Evolutionary conservation across 768 basidiomycete species (phyloP).

Genomic region (Artomyces pyxidatus): DNA sequence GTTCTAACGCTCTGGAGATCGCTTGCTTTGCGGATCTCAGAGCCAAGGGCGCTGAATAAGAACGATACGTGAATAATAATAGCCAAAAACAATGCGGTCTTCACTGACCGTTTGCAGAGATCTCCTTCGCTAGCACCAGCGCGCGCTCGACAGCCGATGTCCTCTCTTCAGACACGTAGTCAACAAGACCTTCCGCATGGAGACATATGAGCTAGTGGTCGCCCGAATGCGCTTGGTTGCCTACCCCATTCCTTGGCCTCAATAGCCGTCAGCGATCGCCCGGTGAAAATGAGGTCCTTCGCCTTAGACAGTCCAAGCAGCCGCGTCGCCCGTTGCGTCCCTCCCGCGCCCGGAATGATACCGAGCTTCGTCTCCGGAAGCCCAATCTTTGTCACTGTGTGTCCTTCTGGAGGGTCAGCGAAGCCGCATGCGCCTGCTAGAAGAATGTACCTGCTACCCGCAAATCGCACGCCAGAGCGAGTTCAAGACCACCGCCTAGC

Average conservation of each 20-base stretch:
- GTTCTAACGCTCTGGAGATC: constrained; percentile 70
- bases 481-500: constrained; percentile 86
- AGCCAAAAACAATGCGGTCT: background rate
- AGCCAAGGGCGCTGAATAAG: constrained; percentile 67
- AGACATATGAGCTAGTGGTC: background rate
- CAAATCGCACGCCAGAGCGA: constrained; percentile 84
- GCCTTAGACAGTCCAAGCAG: constrained; percentile 73
- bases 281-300: constrained; percentile 84
- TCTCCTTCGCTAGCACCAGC: constrained; percentile 58
- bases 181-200: constrained; percentile 57
- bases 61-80: background rate
- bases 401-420: no score
- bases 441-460: constrained; percentile 65
- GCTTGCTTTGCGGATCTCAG: constrained; percentile 84
- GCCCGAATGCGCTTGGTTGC: no score
- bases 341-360: constrained; percentile 89
- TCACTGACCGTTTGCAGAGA: constrained; percentile 55
- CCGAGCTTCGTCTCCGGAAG: constrained; percentile 72
- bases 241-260: constrained; percentile 71
- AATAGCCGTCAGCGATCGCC: constrained; percentile 52
- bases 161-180: constrained; percentile 64
- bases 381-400: constrained; percentile 75
- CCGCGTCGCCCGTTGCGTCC: constrained; percentile 76
- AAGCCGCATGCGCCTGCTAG: no score
- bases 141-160: constrained; percentile 61